A percentile compares a stretch with the other conserved stretches of the same genome.
phyloP scores from a whole-genome alignment of 345 rosid genomes.

The Garcia nutans region DNA sequence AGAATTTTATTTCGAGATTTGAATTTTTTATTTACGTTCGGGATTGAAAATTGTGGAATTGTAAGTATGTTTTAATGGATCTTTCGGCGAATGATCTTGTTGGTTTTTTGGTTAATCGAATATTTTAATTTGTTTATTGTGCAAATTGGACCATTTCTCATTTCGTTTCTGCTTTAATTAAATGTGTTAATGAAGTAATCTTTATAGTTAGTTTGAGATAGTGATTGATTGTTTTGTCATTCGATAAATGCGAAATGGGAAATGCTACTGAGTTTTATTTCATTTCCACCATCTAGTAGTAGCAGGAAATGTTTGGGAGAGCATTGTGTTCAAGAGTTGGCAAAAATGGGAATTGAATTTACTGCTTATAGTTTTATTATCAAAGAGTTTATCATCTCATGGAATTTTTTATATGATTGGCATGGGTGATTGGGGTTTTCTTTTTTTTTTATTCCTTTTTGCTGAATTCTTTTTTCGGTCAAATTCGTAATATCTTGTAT shows the following conservation, averaged over 20 bases:
- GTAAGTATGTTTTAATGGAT: background rate
- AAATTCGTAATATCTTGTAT: too few species aligned
- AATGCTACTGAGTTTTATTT: background rate
- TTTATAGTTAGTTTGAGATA: background rate
- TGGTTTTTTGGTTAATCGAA: background rate
- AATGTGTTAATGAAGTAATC: too few species aligned
- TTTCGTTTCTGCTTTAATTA: too few species aligned
- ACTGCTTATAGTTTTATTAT: background rate
- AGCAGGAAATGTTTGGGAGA: background rate
- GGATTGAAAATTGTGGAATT: background rate
- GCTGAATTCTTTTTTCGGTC: too few species aligned
- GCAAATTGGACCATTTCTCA: too few species aligned
- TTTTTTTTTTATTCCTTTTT: too few species aligned
- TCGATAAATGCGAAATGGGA: background rate
- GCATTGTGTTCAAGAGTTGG: background rate
- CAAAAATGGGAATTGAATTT: background rate
- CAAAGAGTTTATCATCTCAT: background rate
- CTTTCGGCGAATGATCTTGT: background rate
- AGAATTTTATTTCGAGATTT: background rate
- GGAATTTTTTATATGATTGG: background rate
- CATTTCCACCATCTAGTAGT: background rate
- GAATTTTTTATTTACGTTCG: background rate
- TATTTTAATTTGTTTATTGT: background rate
- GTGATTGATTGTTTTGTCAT: background rate
- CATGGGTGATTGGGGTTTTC: too few species aligned